Conservation (phyloP, 768 basidiomycete species). For the Trametes gibbosa region DNA sequence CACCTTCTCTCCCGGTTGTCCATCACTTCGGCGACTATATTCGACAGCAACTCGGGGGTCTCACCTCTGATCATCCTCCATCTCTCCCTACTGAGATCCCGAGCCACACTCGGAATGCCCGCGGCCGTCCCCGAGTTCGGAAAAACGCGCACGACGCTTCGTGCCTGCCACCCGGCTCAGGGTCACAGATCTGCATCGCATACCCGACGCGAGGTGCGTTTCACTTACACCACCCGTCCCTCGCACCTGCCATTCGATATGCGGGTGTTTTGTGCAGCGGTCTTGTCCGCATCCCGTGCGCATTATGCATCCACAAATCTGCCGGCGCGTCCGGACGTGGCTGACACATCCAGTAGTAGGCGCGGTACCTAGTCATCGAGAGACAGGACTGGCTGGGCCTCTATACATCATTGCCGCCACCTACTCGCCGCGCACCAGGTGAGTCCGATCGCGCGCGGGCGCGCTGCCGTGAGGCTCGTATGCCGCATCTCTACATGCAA, state of each 20-base stretch:
- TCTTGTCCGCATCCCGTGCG: neutral
- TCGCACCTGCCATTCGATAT: neutral
- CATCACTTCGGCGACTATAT: neutral
- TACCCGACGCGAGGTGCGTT: neutral
- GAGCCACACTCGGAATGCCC: neutral
- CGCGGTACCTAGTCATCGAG: too few species aligned
- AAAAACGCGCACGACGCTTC: neutral
- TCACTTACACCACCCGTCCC: neutral
- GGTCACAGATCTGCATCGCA: neutral
- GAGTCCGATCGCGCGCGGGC: neutral
- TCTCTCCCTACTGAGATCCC: neutral
- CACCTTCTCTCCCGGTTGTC: neutral
- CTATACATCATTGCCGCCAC: neutral
- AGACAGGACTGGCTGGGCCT: too few species aligned
- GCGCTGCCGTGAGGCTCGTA: neutral
- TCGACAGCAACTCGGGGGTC: neutral
- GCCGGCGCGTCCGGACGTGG: neutral
- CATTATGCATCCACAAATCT: neutral
- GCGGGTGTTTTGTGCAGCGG: neutral
- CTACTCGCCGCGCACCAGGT: neutral
- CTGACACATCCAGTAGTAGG: neutral
- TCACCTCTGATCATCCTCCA: neutral
- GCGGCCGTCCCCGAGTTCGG: neutral
- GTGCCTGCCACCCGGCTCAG: neutral
- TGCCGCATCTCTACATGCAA: constrained; percentile 8